phyloP scores from a whole-genome alignment of 139 green algal species.

The Picochlorum costavermella region DNA sequence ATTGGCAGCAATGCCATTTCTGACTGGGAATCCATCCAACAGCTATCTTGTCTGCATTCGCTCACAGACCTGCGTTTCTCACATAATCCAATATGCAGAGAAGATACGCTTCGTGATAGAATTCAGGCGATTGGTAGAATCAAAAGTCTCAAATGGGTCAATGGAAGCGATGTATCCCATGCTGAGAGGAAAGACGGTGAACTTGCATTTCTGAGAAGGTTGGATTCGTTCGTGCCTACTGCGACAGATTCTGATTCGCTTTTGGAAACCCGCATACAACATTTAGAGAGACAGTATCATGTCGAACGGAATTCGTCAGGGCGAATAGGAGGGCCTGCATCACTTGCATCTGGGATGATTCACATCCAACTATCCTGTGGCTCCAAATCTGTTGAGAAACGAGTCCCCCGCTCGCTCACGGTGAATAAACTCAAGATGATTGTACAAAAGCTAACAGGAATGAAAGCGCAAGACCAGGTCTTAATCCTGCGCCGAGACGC shows the following conservation, averaged over 20 bases:
- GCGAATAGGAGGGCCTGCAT: too few relatives aligned
- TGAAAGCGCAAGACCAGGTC: slow-evolving; percentile 21
- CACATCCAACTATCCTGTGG: too few relatives aligned
- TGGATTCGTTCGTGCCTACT: neutral
- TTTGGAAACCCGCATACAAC: too few relatives aligned
- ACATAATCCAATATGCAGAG: slow-evolving; percentile 51
- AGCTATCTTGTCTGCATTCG: slow-evolving; percentile 46
- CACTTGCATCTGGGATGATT: too few relatives aligned
- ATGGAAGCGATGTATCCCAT: slow-evolving; percentile 54
- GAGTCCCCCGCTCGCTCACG: neutral
- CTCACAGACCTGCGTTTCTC: slow-evolving; percentile 57
- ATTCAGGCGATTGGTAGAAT: slow-evolving; percentile 58
- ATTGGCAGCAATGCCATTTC: slow-evolving; percentile 18
- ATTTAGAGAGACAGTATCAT: too few relatives aligned
- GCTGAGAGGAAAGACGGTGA: slow-evolving; percentile 66
- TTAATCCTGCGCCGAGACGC: slow-evolving; percentile 8
- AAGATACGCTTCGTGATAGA: slow-evolving; percentile 38
- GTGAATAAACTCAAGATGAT: slow-evolving; percentile 23
- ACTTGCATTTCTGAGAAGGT: slow-evolving; percentile 56
- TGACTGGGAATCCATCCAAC: slow-evolving; percentile 47
- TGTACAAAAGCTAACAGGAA: slow-evolving; percentile 19
- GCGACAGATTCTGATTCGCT: too few relatives aligned
- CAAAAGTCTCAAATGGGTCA: slow-evolving; percentile 46
- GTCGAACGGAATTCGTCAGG: too few relatives aligned
- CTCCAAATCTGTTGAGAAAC: too few relatives aligned